phyloP scores from a whole-genome alignment of 768 basidiomycete genomes.

The Psilocybe cubensis region DNA sequence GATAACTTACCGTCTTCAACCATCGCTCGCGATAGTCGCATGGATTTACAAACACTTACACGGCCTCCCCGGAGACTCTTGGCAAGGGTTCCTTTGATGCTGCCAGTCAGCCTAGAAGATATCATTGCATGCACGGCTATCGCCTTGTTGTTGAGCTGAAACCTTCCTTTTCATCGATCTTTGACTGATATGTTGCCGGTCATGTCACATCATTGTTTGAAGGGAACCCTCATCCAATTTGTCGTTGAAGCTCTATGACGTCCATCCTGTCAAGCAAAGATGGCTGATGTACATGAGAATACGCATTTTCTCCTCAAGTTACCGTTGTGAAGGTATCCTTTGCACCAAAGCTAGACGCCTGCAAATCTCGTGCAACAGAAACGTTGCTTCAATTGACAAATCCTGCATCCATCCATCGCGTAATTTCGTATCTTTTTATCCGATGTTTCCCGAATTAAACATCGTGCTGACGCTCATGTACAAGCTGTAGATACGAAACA shows the following conservation, averaged over 20 bases:
- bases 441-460: too few relatives aligned
- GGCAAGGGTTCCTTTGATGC: not conserved
- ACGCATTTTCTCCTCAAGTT: too few relatives aligned
- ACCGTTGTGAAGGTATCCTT: too few relatives aligned
- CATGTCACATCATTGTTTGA: not conserved
- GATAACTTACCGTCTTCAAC: not conserved
- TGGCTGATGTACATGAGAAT: too few relatives aligned
- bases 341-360: too few relatives aligned
- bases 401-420: not conserved
- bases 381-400: not conserved
- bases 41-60: too few relatives aligned
- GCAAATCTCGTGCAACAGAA: not conserved
- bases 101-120: not conserved
- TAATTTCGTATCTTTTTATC: not conserved
- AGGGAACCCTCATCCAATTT: not conserved
- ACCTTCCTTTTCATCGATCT: not conserved
- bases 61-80: not conserved
- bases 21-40: not conserved
- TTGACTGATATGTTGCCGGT: not conserved
- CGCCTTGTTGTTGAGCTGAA: not conserved
- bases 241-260: not conserved
- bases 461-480: too few relatives aligned
- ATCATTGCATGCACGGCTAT: not conserved
- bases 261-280: not conserved
- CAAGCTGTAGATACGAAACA: too few relatives aligned